phyloP scores from a whole-genome alignment of 306 rosid species.

The Calophaca sinica region DNA sequence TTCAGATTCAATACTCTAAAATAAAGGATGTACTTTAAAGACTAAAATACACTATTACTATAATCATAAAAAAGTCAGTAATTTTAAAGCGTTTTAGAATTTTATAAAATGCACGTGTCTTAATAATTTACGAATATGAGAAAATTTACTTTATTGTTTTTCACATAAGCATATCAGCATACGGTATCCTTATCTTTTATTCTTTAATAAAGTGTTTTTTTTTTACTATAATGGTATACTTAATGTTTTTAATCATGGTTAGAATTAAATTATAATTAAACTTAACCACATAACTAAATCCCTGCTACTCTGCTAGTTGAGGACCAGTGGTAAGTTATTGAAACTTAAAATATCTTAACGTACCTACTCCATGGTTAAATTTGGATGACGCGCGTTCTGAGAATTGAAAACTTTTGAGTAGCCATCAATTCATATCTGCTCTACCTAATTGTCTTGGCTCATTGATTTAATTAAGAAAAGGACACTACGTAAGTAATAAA shows the following conservation, averaged over 20 bases:
- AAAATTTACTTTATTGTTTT: no score
- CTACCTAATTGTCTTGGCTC: constrained; percentile 64
- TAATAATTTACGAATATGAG: background rate
- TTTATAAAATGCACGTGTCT: background rate
- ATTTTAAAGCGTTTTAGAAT: background rate
- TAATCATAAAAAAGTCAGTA: no score
- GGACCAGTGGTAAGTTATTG: background rate
- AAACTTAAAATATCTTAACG: constrained; percentile 34
- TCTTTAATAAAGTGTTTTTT: no score
- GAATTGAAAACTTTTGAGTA: constrained; percentile 49
- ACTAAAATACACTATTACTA: background rate
- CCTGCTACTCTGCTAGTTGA: no score
- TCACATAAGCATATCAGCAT: no score
- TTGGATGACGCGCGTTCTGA: constrained; percentile 45
- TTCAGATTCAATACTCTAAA: no score
- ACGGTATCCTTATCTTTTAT: no score
- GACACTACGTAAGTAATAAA: constrained; percentile 42
- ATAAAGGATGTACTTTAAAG: no score
- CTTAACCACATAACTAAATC: no score
- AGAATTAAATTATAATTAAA: background rate
- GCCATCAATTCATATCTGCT: constrained; percentile 73
- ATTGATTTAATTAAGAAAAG: constrained; percentile 45
- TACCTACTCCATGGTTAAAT: constrained; percentile 55
- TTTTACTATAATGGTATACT: background rate
- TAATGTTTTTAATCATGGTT: background rate